Conservation (phyloP, 306 rosid genomes). For the Vigna angularis region DNA sequence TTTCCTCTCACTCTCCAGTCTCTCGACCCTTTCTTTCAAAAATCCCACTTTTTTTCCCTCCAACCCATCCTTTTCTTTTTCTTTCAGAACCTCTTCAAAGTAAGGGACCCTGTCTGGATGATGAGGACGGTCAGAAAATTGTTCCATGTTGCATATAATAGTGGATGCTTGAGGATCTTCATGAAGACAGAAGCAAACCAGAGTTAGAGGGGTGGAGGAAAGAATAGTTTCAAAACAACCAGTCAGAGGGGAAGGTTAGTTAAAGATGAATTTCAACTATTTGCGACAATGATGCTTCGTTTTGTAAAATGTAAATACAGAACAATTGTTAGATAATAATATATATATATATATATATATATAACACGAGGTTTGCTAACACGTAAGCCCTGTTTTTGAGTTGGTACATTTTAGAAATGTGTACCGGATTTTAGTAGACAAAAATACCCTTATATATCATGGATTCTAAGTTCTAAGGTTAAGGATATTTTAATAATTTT, state of each 20-base stretch:
- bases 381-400: too few relatives aligned
- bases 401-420: too few relatives aligned
- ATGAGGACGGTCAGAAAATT: conserved; percentile 24
- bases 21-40: conserved; percentile 50
- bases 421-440: too few relatives aligned
- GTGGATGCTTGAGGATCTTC: conserved; percentile 29
- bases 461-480: too few relatives aligned
- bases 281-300: not conserved
- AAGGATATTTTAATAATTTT: too few relatives aligned
- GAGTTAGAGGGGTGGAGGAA: conserved; percentile 14
- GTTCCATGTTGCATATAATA: conserved; percentile 56
- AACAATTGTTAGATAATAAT: too few relatives aligned
- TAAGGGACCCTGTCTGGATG: conserved; percentile 40
- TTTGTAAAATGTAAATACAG: too few relatives aligned
- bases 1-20: conserved; percentile 52
- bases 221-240: conserved; percentile 52
- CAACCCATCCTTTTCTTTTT: conserved; percentile 44
- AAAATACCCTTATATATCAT: too few relatives aligned
- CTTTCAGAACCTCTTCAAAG: conserved; percentile 49
- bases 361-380: too few relatives aligned
- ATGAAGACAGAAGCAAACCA: conserved; percentile 39
- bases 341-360: too few relatives aligned
- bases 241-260: conserved; percentile 49
- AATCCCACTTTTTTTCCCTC: conserved; percentile 44
- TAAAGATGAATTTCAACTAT: not conserved